These are phyloP conservation scores for Massarina eburnea DNA, from an alignment of 2,329 filamentous ascomycete species.

Conservation along the genomic window DNA sequence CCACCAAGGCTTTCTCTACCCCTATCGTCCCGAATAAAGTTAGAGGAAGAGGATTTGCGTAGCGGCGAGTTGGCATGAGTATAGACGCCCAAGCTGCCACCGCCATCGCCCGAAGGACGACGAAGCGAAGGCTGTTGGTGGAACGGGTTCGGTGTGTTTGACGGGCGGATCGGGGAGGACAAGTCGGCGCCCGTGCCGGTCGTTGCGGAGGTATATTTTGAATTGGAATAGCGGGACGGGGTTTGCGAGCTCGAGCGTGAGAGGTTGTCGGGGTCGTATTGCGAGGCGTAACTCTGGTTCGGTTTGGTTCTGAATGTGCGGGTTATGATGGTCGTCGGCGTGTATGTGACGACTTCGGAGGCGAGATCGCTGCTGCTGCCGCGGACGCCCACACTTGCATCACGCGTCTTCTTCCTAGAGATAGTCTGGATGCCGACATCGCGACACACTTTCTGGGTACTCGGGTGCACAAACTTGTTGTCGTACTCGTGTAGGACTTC, in stretches of 20 bases:
- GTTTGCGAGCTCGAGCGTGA: slow-evolving; percentile 25
- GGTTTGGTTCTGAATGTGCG: slow-evolving; percentile 79
- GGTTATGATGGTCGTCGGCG: slow-evolving; percentile 65
- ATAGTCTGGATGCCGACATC: slow-evolving; percentile 78
- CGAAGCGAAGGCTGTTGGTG: slow-evolving; percentile 53
- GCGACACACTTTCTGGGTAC: slow-evolving; percentile 76
- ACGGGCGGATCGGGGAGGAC: slow-evolving; percentile 51
- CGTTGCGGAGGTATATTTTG: slow-evolving; percentile 42
- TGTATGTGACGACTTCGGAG: slow-evolving; percentile 62
- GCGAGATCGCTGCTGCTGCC: slow-evolving; percentile 46
- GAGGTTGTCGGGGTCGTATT: slow-evolving; percentile 69
- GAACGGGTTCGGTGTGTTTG: slow-evolving; percentile 50
- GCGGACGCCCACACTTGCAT: slow-evolving; percentile 43
- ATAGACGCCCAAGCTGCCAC: slow-evolving; percentile 79
- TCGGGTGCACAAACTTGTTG: slow-evolving; percentile 89
- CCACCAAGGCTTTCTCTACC: slow-evolving; percentile 23
- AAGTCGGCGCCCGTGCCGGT: slow-evolving; percentile 42
- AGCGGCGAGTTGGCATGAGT: slow-evolving; percentile 80
- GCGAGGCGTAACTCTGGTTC: slow-evolving; percentile 76
- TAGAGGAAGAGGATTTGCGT: slow-evolving; percentile 72
- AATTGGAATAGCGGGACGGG: slow-evolving; percentile 26
- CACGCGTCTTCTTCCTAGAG: slow-evolving; percentile 33
- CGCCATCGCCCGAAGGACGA: slow-evolving; percentile 57
- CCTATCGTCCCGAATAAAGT: slow-evolving; percentile 41
- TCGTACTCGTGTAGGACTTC: slow-evolving; percentile 96